A percentile compares a stretch with the other conserved stretches of the same genome.
These are phyloP conservation scores for Sphagnum contortum DNA, from an alignment of 225 moss, liverwort and hornwort species.

Conservation along the genomic window DNA sequence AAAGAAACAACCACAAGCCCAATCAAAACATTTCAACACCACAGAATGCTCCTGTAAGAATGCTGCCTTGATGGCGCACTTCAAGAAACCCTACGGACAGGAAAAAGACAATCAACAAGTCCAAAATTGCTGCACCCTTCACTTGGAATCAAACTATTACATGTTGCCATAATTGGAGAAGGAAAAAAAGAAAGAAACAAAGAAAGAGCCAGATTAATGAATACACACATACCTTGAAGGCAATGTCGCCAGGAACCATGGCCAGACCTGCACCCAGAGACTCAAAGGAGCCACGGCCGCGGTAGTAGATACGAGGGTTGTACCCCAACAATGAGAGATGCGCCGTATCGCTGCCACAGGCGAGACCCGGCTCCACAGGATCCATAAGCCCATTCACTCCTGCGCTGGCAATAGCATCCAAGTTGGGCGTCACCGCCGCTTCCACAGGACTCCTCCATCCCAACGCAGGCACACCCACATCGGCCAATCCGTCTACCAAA, in stretches of 20 bases:
- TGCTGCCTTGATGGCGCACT: too few relatives aligned
- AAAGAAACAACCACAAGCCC: too few relatives aligned
- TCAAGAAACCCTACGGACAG: too few relatives aligned
- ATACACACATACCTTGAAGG: conserved; percentile 65
- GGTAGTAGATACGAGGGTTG: conserved; percentile 70
- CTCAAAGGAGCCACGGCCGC: conserved; percentile 94
- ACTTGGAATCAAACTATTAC: too few relatives aligned
- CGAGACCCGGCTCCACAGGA: conserved; percentile 92
- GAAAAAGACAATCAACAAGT: too few relatives aligned
- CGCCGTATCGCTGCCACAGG: conserved; percentile 95
- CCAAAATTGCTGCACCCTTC: too few relatives aligned
- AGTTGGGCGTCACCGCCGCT: conserved; percentile 70
- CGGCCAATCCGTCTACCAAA: conserved; percentile 80
- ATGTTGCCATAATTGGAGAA: too few relatives aligned
- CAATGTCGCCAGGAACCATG: conserved; percentile 98
- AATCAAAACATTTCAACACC: too few relatives aligned
- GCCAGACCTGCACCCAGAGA: conserved; percentile 89
- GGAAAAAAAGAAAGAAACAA: background rate
- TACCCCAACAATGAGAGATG: conserved; percentile 88
- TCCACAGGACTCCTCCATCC: conserved; percentile 69
- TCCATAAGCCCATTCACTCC: conserved; percentile 95
- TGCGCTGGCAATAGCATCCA: conserved; percentile 79
- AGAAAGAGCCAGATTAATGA: background rate
- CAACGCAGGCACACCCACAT: conserved; percentile 73
- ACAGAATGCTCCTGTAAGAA: too few relatives aligned